Evolutionary conservation across 1,284 basidiomycete genomes (phyloP).

Genomic region (Spongiforma sp.): DNA sequence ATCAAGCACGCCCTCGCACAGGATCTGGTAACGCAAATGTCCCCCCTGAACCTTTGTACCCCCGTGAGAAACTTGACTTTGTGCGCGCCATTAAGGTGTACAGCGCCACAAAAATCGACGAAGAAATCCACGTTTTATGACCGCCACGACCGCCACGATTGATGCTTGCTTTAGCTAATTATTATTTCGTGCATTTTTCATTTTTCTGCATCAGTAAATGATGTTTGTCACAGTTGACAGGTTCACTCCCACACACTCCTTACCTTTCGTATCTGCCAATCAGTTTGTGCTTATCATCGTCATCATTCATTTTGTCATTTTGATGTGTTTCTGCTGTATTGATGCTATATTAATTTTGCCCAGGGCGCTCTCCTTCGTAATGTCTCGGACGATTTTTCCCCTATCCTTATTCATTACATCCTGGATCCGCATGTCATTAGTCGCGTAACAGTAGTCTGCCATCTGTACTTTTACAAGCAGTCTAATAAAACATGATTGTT

Average conservation of each 20-base stretch:
- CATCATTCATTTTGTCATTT: not conserved
- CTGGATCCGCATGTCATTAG: slow-evolving; percentile 13
- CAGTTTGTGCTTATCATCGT: not conserved
- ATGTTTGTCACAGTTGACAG: slow-evolving; percentile 19
- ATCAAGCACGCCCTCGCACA: slow-evolving; percentile 10
- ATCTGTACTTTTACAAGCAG: slow-evolving; percentile 28
- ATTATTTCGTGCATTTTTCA: not conserved
- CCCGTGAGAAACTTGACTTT: slow-evolving; percentile 49
- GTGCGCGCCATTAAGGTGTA: slow-evolving; percentile 64
- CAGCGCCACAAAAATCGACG: slow-evolving; percentile 44
- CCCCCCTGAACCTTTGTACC: slow-evolving; percentile 32
- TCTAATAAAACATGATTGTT: slow-evolving; percentile 13
- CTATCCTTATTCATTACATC: slow-evolving; percentile 16
- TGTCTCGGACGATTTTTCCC: slow-evolving; percentile 1
- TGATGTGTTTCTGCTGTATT: slow-evolving; percentile 2
- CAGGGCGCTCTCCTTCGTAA: slow-evolving; percentile 12
- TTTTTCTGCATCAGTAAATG: slow-evolving; percentile 3
- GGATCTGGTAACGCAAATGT: slow-evolving; percentile 15
- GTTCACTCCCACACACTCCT: slow-evolving; percentile 28
- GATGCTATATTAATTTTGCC: slow-evolving; percentile 22
- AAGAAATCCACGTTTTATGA: slow-evolving; percentile 34
- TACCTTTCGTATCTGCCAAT: slow-evolving; percentile 12
- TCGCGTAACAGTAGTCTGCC: slow-evolving; percentile 5
- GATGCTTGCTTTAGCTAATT: not conserved
- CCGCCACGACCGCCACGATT: not conserved